Conservation (phyloP, 192 early-diverging fungal species). For the Coemansia sp. region DNA sequence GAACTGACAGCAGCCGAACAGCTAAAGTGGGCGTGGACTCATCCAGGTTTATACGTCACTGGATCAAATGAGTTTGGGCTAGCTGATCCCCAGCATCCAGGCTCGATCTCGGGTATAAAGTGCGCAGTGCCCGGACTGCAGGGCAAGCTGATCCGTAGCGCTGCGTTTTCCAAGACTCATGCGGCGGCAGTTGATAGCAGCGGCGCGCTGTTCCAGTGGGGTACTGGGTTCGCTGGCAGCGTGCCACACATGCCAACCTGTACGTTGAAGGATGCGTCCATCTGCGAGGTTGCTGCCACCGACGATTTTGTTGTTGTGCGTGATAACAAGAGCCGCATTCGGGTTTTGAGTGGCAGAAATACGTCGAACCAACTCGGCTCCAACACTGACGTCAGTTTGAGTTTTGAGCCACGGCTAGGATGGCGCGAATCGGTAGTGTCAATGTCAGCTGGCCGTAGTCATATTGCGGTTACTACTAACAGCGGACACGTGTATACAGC, state of each 20-base stretch:
- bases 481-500: slow-evolving; percentile 41
- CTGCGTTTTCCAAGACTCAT: slow-evolving; percentile 37
- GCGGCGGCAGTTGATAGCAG: slow-evolving; percentile 34
- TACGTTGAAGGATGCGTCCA: slow-evolving; percentile 22
- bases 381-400: not conserved
- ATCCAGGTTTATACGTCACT: slow-evolving; percentile 39
- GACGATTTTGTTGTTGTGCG: slow-evolving; percentile 22
- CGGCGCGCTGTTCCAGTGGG: slow-evolving; percentile 47
- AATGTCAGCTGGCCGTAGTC: slow-evolving; percentile 34
- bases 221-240: slow-evolving; percentile 37
- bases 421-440: slow-evolving; percentile 47
- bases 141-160: slow-evolving; percentile 36
- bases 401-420: slow-evolving; percentile 40
- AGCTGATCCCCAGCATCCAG: slow-evolving; percentile 34
- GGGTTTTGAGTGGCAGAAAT: slow-evolving; percentile 12
- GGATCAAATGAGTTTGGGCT: slow-evolving; percentile 46
- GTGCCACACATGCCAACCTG: slow-evolving; percentile 22
- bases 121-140: slow-evolving; percentile 33
- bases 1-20: slow-evolving; percentile 24
- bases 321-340: slow-evolving; percentile 37
- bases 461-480: slow-evolving; percentile 34
- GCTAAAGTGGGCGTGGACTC: slow-evolving; percentile 48
- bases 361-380: not conserved
- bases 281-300: slow-evolving; percentile 28
- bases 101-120: slow-evolving; percentile 13